Evolutionary conservation across 2,329 filamentous ascomycete genomes (phyloP).

Genomic region (Hymenoscyphus fructigenus): DNA sequence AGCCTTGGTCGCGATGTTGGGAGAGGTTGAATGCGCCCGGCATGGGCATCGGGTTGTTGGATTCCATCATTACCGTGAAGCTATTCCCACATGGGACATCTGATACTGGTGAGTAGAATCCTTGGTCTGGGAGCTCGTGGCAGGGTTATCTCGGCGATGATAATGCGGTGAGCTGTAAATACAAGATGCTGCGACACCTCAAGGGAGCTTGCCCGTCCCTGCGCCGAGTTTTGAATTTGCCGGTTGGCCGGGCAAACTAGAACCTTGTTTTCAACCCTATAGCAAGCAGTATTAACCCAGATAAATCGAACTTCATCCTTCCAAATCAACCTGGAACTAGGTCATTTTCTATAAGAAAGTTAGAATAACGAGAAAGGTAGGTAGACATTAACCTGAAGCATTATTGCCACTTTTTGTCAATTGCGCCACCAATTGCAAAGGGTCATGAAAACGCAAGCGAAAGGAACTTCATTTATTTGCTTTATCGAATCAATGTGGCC

Average conservation of each 20-base stretch:
- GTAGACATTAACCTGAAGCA: too few species aligned
- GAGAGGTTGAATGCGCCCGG: constrained; percentile 29
- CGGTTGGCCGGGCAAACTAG: constrained; percentile 4
- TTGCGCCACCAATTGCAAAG: too few species aligned
- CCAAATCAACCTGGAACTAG: too few species aligned
- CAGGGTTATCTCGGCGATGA: background rate
- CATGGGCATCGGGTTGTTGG: constrained; percentile 23
- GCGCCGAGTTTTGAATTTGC: background rate
- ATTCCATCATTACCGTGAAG: constrained; percentile 24
- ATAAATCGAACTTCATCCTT: too few species aligned
- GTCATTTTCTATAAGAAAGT: too few species aligned
- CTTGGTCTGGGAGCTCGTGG: background rate
- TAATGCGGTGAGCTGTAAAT: constrained; percentile 1
- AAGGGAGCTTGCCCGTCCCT: background rate
- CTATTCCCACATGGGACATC: background rate
- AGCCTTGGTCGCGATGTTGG: constrained; percentile 18
- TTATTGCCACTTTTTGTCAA: too few species aligned
- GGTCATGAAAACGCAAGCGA: too few species aligned
- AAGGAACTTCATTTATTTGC: too few species aligned
- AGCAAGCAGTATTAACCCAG: too few species aligned
- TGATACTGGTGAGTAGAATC: background rate
- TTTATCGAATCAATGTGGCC: too few species aligned
- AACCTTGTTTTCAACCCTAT: background rate
- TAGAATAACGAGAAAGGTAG: too few species aligned
- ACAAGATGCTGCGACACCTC: background rate